Percentiles rank a stretch among this genome's conserved stretches.
Evolutionary conservation across 495 filamentous ascomycete genomes (phyloP).

Genomic region (Daldinia caldariorum): DNA sequence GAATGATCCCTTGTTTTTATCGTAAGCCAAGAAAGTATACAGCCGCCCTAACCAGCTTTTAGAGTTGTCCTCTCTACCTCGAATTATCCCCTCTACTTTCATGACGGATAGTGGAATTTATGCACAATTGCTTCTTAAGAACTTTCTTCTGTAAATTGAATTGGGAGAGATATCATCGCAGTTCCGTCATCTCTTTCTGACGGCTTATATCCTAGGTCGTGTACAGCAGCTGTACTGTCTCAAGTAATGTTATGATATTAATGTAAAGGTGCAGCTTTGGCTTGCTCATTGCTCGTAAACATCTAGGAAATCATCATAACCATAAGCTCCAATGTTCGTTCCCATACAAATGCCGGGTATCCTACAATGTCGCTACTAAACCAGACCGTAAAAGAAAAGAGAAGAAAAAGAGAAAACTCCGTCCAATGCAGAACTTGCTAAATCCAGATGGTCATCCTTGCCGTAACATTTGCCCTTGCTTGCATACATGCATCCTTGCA

Average conservation of each 20-base stretch:
- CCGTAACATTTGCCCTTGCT: not conserved
- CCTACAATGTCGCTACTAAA: constrained; percentile 3
- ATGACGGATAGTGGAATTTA: too few relatives aligned
- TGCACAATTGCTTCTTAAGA: too few relatives aligned
- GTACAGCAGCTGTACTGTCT: not conserved
- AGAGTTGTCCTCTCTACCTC: too few relatives aligned
- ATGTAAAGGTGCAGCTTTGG: not conserved
- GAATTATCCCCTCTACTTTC: too few relatives aligned
- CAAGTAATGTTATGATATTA: not conserved
- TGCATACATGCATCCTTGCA: not conserved
- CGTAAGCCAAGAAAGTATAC: too few relatives aligned
- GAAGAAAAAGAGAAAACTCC: constrained; percentile 23
- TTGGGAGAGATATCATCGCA: too few relatives aligned
- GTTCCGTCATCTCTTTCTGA: not conserved
- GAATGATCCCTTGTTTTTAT: too few relatives aligned
- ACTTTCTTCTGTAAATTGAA: too few relatives aligned
- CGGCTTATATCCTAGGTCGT: not conserved
- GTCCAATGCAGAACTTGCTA: constrained; percentile 32
- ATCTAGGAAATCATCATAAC: too few relatives aligned
- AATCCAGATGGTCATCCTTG: not conserved
- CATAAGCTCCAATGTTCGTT: constrained; percentile 3
- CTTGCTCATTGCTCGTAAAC: constrained; percentile 15
- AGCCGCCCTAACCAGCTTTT: too few relatives aligned
- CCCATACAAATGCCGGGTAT: constrained; percentile 18
- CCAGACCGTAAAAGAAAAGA: constrained; percentile 8